Conservation (phyloP, 179 eudicot genomes). For the Vitellaria paradoxa region DNA sequence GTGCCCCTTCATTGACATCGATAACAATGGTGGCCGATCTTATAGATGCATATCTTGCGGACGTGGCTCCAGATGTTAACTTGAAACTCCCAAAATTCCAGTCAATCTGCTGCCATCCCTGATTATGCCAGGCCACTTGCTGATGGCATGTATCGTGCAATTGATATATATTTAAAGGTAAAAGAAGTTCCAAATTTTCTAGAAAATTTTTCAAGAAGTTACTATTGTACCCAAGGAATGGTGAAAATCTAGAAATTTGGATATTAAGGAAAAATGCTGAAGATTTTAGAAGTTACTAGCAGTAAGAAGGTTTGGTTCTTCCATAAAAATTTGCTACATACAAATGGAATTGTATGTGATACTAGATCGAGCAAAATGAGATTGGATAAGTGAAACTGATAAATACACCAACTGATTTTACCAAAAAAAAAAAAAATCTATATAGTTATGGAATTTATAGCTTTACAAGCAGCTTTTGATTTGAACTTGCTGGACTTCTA, state of each 20-base stretch:
- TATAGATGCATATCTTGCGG: slow-evolving; percentile 74
- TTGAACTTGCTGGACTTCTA: background rate
- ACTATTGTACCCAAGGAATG: background rate
- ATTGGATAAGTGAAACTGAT: background rate
- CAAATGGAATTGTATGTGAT: background rate
- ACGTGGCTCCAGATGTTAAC: slow-evolving; percentile 72
- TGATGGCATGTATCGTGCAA: slow-evolving; percentile 77
- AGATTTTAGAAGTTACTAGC: background rate
- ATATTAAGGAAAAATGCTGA: background rate
- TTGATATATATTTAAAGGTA: slow-evolving; percentile 80
- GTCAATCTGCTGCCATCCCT: slow-evolving; percentile 57
- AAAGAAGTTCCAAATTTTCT: background rate
- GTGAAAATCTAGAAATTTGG: background rate
- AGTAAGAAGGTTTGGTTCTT: background rate
- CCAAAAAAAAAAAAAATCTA: background rate
- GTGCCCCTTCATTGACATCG: slow-evolving; percentile 44
- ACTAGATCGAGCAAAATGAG: background rate
- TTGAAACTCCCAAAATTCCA: slow-evolving; percentile 64
- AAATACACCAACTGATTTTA: background rate
- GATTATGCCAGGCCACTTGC: slow-evolving; percentile 73
- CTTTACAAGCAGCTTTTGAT: background rate
- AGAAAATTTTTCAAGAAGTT: background rate
- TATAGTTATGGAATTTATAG: no score
- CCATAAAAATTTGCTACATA: background rate
- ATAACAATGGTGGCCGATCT: slow-evolving; percentile 66